Evolutionary conservation across 129 eudicot species (phyloP), one percentile per base, ranked within the genome.

Genomic region (Helianthus tuberosus): DNA sequence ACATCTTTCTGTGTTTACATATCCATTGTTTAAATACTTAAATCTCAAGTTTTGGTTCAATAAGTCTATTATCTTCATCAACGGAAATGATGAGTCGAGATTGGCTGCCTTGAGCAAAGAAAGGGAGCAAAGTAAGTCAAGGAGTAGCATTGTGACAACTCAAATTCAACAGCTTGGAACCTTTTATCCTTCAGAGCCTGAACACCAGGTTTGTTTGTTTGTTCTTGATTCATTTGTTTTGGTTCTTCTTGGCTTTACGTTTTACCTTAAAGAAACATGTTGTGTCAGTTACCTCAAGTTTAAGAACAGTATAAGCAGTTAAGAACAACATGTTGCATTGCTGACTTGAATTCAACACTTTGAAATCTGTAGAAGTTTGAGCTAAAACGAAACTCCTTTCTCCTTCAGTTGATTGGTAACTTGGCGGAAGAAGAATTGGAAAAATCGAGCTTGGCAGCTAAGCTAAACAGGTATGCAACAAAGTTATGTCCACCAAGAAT

Each of bases 361-460:
- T 60, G 61, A 53, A 41, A 55, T 73, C 8, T 83, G 69, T 83
- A 94, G 98, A 94, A 94, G 84, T 94, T 94, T 79, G 98, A 94
- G 87, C 89, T 94, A 39, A 90, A 94, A 79, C 84, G 96, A 73
- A 84, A 86, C 66, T 87, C 84, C 3, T 94, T 94, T 70, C 93
- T 94, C 62, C 91, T 94, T 63, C 98, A 90, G 74, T 69, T 90
- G 84, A 94, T 90, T 29, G 98, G 98, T 11, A 94, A 94, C 83
- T 79, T 90, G 79, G 84, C 86, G 0, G 96, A 86, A 71, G 98
- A 94, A 84, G 98, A 90, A 80, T 86, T 94, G 11, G 87, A 94
- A 84, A 81, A 44, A 53, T 94, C 97, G 29, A 90, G 79, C 65
- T 73, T 94, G 74, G 98, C 97, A 58, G 72, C 97, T 50, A 90